Evolutionary conservation across 2,329 filamentous ascomycete species (phyloP).

Genomic region (Pyricularia grisea): DNA sequence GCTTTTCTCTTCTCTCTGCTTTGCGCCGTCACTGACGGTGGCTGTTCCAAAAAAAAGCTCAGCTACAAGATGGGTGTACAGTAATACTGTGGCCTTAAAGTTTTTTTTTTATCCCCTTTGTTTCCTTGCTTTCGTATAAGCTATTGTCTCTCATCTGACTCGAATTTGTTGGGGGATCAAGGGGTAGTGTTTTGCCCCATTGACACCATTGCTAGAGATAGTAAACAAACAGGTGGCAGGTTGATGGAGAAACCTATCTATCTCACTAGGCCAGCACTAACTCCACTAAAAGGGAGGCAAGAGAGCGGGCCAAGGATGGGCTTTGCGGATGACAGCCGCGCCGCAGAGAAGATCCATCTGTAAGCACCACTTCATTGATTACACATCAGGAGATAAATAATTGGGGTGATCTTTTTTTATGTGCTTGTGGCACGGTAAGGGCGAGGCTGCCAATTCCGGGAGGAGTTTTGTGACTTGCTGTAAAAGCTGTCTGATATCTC

Average conservation of each 20-base stretch:
- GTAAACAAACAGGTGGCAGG: background rate
- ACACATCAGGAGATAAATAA: background rate
- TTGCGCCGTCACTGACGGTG: background rate
- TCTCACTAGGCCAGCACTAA: background rate
- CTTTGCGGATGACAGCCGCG: background rate
- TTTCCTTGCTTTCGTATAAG: background rate
- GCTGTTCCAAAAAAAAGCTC: background rate
- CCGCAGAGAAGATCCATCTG: background rate
- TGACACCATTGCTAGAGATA: no score
- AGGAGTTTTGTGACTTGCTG: background rate
- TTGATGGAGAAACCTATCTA: background rate
- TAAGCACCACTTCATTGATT: background rate
- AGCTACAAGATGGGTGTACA: background rate
- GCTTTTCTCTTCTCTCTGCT: no score
- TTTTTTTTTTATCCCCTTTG: no score
- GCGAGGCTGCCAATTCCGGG: background rate
- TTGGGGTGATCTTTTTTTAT: background rate
- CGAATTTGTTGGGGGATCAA: background rate
- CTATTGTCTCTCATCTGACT: background rate
- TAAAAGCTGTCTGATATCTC: no score
- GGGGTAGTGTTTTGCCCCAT: background rate
- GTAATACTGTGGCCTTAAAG: background rate
- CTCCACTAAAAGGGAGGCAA: background rate
- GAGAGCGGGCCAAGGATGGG: background rate
- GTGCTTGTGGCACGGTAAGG: background rate